Conservation (phyloP, 805 yeast species). For the Teunomyces pallodes region DNA sequence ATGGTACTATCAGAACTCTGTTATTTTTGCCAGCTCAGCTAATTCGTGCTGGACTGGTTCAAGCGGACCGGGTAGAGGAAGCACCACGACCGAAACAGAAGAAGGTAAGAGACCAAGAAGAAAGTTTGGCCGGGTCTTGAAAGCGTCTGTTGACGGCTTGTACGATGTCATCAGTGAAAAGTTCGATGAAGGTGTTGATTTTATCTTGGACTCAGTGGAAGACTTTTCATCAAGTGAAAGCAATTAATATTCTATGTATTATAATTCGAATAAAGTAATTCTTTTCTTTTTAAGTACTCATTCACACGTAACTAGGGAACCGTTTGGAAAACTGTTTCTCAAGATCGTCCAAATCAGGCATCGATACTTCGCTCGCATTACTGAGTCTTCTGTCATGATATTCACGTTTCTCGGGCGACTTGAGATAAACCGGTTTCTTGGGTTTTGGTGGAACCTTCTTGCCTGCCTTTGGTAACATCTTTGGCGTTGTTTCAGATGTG, state of each 20-base stretch:
- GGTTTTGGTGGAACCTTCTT: slow-evolving; percentile 63
- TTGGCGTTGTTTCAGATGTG: background rate
- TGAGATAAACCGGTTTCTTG: slow-evolving; percentile 56
- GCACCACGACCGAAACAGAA: slow-evolving; percentile 8
- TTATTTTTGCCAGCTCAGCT: slow-evolving; percentile 70
- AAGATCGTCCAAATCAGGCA: slow-evolving; percentile 57
- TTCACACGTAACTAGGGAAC: slow-evolving; percentile 60
- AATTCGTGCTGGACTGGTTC: slow-evolving; percentile 78
- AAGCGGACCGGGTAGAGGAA: slow-evolving; percentile 27
- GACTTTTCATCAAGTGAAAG: slow-evolving; percentile 36
- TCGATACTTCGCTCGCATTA: slow-evolving; percentile 39
- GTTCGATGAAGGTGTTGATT: slow-evolving; percentile 83
- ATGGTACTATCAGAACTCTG: slow-evolving; percentile 86
- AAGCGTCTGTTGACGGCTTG: slow-evolving; percentile 69
- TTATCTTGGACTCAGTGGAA: slow-evolving; percentile 74
- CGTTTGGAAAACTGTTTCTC: slow-evolving; percentile 56
- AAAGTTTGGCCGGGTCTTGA: slow-evolving; percentile 86
- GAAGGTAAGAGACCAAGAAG: slow-evolving; percentile 71
- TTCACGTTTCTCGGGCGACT: slow-evolving; percentile 24
- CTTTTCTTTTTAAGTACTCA: background rate
- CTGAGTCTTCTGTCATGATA: slow-evolving; percentile 25
- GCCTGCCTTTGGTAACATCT: slow-evolving; percentile 2
- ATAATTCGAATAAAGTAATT: slow-evolving; percentile 2
- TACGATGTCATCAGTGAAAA: slow-evolving; percentile 76
- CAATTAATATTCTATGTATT: slow-evolving; percentile 7